phyloP scores from a whole-genome alignment of 441 rosid species.

The Euphorbia corollata region DNA sequence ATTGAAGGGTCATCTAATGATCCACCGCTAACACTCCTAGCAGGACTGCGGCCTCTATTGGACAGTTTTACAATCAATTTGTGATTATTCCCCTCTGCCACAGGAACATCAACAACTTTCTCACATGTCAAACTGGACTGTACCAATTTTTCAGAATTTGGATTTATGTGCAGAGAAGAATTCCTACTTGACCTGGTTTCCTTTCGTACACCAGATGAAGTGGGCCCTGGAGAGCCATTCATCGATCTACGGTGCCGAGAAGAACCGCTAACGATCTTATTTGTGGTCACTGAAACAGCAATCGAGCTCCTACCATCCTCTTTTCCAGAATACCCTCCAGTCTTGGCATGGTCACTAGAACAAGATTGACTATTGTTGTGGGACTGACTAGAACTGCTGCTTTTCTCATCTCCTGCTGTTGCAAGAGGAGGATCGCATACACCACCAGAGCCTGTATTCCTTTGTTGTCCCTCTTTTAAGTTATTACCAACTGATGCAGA shows the following conservation, averaged over 20 bases:
- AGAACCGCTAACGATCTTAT: constrained; percentile 37
- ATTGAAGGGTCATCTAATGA: constrained; percentile 55
- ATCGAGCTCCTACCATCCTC: constrained; percentile 59
- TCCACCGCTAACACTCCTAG: constrained; percentile 57
- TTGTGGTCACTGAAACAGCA: constrained; percentile 39
- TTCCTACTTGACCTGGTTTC: constrained; percentile 42
- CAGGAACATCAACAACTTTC: constrained; percentile 43
- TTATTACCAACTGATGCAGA: constrained; percentile 34
- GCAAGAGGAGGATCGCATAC: constrained; percentile 35
- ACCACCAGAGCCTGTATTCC: constrained; percentile 33
- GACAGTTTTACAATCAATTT: constrained; percentile 70
- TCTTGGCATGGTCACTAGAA: constrained; percentile 57
- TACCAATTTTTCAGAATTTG: constrained; percentile 47
- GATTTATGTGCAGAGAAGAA: constrained; percentile 38
- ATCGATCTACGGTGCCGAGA: constrained; percentile 44
- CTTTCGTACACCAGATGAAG: constrained; percentile 29
- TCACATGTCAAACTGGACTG: constrained; percentile 46
- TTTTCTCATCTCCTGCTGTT: constrained; percentile 47
- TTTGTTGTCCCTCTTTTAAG: constrained; percentile 41
- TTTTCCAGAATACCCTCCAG: constrained; percentile 43
- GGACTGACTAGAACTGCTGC: constrained; percentile 75
- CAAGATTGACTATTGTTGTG: constrained; percentile 66
- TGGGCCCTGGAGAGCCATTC: constrained; percentile 43
- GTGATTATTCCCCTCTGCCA: constrained; percentile 48
- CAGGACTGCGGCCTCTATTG: constrained; percentile 68